Evolutionary conservation across 75 land plant species (phyloP).

Genomic region (Selaginella tamariscina): DNA sequence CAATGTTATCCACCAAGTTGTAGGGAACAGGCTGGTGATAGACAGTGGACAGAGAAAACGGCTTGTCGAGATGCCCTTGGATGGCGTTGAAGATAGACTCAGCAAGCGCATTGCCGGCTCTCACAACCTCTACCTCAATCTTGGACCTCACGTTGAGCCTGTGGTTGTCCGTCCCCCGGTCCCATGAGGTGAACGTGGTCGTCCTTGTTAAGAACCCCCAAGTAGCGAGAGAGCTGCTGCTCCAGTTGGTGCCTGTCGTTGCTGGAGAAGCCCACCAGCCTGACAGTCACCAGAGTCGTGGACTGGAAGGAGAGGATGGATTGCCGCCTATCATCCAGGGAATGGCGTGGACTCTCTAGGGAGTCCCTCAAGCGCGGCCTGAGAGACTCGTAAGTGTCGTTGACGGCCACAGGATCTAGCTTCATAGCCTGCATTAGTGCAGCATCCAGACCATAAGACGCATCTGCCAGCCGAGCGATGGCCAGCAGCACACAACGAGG

Average conservation of each 20-base stretch:
- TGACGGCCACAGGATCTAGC: not conserved
- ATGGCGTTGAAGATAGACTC: conserved; percentile 29
- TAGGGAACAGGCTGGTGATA: conserved; percentile 43
- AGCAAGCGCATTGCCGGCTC: conserved; percentile 24
- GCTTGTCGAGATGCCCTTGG: conserved; percentile 22
- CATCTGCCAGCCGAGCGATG: not conserved
- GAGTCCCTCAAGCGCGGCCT: not conserved
- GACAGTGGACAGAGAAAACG: conserved; percentile 19
- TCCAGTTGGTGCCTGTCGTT: conserved; percentile 32
- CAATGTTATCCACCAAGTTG: conserved; percentile 42
- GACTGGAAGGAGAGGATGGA: conserved; percentile 33
- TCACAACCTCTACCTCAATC: conserved; percentile 35
- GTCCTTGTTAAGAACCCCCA: conserved; percentile 42
- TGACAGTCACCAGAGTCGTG: conserved; percentile 37
- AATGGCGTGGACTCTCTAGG: not conserved
- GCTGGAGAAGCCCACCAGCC: conserved; percentile 41
- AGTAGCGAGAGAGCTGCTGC: conserved; percentile 26
- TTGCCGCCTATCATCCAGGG: conserved; percentile 18
- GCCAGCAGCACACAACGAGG: not conserved
- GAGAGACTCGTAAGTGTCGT: not conserved
- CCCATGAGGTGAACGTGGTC: conserved; percentile 34
- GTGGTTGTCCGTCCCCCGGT: conserved; percentile 23
- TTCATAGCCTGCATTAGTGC: not conserved
- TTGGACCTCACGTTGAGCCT: conserved; percentile 32
- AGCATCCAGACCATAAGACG: not conserved